These are phyloP conservation scores for Dothistroma pini DNA, from an alignment of 2,329 filamentous ascomycete genomes.

Conservation along the genomic window DNA sequence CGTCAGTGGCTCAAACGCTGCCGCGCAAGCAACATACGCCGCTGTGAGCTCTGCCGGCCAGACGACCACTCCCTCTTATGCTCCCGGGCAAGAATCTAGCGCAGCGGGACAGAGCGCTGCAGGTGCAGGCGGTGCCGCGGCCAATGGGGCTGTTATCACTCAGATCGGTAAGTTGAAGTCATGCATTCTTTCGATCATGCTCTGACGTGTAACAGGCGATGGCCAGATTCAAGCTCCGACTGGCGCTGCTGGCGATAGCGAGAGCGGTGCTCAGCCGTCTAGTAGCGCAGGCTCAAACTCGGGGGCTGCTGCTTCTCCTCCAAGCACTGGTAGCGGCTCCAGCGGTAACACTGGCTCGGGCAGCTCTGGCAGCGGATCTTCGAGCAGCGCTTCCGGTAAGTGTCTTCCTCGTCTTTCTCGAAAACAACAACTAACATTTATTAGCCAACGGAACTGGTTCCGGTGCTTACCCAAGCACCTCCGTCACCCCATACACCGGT, in stretches of 20 bases:
- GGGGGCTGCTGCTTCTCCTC: background rate
- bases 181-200: background rate
- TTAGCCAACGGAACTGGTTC: slow-evolving; percentile 1
- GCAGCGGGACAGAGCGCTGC: background rate
- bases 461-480: slow-evolving; percentile 1
- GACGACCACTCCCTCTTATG: background rate
- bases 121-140: background rate
- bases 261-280: background rate
- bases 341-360: background rate
- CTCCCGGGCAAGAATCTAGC: no score
- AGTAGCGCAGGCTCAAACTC: background rate
- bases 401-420: background rate
- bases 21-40: background rate
- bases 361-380: background rate
- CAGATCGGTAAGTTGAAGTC: slow-evolving; percentile 4
- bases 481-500: slow-evolving; percentile 10
- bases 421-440: background rate
- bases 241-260: background rate
- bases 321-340: slow-evolving; percentile 1
- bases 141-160: slow-evolving; percentile 5
- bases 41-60: background rate
- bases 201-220: slow-evolving; percentile 3
- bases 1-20: background rate
- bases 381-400: background rate
- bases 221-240: slow-evolving; percentile 8